Evolutionary conservation across 768 basidiomycete species (phyloP).

Genomic region (Boletales sp.): DNA sequence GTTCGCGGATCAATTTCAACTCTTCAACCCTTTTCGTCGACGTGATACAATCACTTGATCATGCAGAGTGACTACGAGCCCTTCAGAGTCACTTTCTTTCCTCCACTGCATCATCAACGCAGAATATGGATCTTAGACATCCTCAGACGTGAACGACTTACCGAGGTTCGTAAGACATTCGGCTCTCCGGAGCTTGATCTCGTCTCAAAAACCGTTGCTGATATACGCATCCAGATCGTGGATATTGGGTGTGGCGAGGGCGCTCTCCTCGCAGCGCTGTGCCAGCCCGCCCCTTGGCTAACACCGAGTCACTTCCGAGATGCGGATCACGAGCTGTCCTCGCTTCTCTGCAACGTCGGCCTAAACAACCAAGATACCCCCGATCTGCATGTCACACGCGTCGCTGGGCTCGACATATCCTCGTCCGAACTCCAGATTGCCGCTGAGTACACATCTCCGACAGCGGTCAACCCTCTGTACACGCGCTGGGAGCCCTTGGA

Average conservation of each 20-base stretch:
- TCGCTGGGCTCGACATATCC: constrained; percentile 71
- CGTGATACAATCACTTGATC: constrained; percentile 5
- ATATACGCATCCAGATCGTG: constrained; percentile 48
- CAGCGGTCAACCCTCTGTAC: constrained; percentile 29
- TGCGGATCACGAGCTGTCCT: constrained; percentile 16
- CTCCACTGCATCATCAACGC: constrained; percentile 64
- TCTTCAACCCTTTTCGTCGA: neutral
- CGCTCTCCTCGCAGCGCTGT: constrained; percentile 62
- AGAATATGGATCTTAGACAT: constrained; percentile 68
- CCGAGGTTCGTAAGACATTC: constrained; percentile 38
- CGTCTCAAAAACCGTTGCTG: neutral
- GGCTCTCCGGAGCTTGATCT: no score
- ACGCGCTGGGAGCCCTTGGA: constrained; percentile 67
- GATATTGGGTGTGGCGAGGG: constrained; percentile 88
- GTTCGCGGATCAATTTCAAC: neutral
- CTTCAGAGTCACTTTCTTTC: constrained; percentile 60
- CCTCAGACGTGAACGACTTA: constrained; percentile 53
- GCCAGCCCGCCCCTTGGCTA: constrained; percentile 74
- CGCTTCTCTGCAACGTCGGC: constrained; percentile 21
- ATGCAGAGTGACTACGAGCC: constrained; percentile 17
- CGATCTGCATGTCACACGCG: constrained; percentile 53
- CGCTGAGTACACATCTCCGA: constrained; percentile 43
- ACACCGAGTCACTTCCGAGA: constrained; percentile 25
- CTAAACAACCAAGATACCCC: constrained; percentile 39
- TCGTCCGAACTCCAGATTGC: constrained; percentile 53